Base-by-base conservation (phyloP, 805 yeast genomes). In the Nakazawaea ishiwadae region DNA sequence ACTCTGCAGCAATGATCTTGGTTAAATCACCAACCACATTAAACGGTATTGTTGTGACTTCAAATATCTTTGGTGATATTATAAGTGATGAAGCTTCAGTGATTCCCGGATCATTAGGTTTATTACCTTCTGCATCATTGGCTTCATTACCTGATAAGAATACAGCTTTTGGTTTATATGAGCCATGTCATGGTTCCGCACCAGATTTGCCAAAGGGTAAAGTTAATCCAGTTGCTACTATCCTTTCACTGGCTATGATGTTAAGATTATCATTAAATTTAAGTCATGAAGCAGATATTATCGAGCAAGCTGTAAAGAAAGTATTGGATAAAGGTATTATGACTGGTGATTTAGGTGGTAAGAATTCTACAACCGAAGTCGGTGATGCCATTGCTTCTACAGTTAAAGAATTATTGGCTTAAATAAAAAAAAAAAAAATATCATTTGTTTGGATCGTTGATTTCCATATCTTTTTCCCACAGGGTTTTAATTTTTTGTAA, bases 121-220 rank as follows among this genome's bases (percentile, higher is more conserved):
- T 93, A 51, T 75, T 93, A 50, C 99, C 99, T 38, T 87, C 96
- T 43, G 95, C 99, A 3, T 91, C 98, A 16, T 77, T 93, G 58
- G 93, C 97, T 3, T 88, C 97, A n/a, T 74, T 93, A 59, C 99
- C 99, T 40, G 96, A 91, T 65, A 79, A 91, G 30, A 90, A 90
- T 73, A 70, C 75, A 38, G 98, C 98, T 1, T 90, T 93, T 59
- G 99, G 99, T 45, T 72, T 93, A 50, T 93, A 93, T 62, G 99
- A 93, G 69, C 98, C 99, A 51, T 91, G 97, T 60, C 99, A 91
- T 62, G 99, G 99, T 36, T 84, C 96, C 35, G 99, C 99, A 27
- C 99, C 99, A 39, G 99, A 91, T 63, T 78, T 91, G 59, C 81
- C 82, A 39, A 70, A 67, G 46, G 87, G 88, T 61, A 84, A 86